Conservation (phyloP, 352 stramenopile species). For the Pythium diclinum region DNA sequence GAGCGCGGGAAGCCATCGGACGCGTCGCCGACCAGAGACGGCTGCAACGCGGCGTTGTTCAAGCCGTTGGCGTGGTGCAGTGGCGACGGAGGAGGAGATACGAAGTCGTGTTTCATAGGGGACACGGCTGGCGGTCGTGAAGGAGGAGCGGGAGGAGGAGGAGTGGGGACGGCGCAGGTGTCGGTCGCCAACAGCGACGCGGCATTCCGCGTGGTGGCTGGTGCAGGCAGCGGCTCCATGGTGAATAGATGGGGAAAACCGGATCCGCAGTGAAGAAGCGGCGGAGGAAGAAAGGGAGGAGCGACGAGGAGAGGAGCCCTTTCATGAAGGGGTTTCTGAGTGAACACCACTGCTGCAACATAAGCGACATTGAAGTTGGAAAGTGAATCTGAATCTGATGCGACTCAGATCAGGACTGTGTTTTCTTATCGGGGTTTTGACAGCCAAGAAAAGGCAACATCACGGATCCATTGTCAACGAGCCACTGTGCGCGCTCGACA, state of each 20-base stretch:
- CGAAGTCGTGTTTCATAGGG: not conserved
- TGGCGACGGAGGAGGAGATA: constrained; percentile 6
- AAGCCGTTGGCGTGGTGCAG: constrained; percentile 18
- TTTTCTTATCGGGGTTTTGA: not conserved
- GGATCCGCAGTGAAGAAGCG: not conserved
- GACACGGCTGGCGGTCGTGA: not conserved
- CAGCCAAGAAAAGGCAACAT: constrained; percentile 1
- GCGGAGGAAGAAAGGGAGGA: not conserved
- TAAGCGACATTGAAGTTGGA: not conserved
- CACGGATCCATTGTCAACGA: not conserved
- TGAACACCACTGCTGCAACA: not conserved
- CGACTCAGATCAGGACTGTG: not conserved
- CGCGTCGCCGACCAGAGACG: constrained; percentile 15
- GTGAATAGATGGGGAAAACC: not conserved
- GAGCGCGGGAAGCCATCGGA: constrained; percentile 14
- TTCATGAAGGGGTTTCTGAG: constrained; percentile 7
- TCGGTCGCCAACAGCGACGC: constrained; percentile 9
- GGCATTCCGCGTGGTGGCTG: not conserved
- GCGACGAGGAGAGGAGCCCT: not conserved
- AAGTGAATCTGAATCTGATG: not conserved
- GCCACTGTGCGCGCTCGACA: no score
- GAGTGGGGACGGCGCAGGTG: constrained; percentile 14
- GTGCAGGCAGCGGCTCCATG: not conserved
- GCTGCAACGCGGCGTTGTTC: constrained; percentile 15
- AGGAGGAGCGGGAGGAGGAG: not conserved